Conservation (phyloP, 2,329 filamentous ascomycete genomes). For the Akanthomyces uredinophilus region DNA sequence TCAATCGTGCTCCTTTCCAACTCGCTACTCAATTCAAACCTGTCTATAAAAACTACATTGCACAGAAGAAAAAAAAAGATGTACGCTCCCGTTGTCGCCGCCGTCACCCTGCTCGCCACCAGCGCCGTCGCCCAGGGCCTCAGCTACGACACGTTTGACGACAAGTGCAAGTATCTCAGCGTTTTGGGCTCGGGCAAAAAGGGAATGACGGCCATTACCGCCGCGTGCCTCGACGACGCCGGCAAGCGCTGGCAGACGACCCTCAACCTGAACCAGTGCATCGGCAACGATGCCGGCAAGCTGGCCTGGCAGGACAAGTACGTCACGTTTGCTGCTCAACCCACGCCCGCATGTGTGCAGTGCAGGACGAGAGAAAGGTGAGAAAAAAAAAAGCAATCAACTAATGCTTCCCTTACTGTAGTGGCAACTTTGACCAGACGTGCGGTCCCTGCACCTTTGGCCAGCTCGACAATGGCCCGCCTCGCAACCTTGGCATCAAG, state of each 20-base stretch:
- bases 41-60: not conserved
- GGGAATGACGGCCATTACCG: not conserved
- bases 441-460: not conserved
- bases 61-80: not conserved
- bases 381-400: not conserved
- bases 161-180: not conserved
- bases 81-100: not conserved
- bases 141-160: not conserved
- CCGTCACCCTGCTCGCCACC: not conserved
- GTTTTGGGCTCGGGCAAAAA: not conserved
- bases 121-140: not conserved
- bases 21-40: not conserved
- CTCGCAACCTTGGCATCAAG: not conserved
- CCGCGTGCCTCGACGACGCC: not conserved
- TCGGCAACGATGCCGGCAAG: slow-evolving; percentile 5
- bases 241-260: slow-evolving; percentile 2
- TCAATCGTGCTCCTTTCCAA: no score
- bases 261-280: slow-evolving; percentile 8
- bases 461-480: not conserved
- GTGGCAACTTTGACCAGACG: slow-evolving; percentile 6
- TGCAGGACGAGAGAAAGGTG: no score
- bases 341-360: not conserved
- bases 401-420: not conserved
- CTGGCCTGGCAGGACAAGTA: slow-evolving; percentile 1
- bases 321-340: no score